Conservation (phyloP, 768 basidiomycete genomes). For the Albatrellus ellisii region DNA sequence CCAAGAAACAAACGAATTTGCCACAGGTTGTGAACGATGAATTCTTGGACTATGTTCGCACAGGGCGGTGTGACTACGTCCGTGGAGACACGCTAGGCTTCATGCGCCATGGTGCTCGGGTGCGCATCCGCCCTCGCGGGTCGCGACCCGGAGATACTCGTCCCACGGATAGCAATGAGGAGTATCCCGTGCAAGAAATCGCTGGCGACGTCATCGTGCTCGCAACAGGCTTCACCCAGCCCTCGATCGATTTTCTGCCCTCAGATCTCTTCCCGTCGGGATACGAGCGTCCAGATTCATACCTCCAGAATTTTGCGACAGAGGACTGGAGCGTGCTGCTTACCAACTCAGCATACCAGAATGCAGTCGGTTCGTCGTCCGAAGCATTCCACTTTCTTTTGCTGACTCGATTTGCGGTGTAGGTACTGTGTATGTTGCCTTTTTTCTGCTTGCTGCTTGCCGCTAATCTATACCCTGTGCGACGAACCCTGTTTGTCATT, state of each 20-base stretch:
- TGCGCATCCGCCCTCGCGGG: constrained; percentile 25
- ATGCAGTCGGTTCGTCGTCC: constrained; percentile 30
- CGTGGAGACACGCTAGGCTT: constrained; percentile 32
- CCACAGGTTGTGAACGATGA: constrained; percentile 36
- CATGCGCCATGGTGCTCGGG: constrained; percentile 24
- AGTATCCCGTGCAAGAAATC: constrained; percentile 13
- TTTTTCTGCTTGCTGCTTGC: neutral
- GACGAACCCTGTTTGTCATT: neutral
- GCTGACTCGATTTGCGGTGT: neutral
- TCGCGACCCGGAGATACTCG: constrained; percentile 17
- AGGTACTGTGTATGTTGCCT: constrained; percentile 19
- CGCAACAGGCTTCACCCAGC: constrained; percentile 40
- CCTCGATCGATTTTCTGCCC: constrained; percentile 31
- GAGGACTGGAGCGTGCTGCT: constrained; percentile 39
- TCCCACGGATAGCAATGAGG: constrained; percentile 18
- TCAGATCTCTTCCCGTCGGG: constrained; percentile 36
- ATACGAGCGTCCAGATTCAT: constrained; percentile 36
- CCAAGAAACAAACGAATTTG: neutral
- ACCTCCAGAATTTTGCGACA: constrained; percentile 41
- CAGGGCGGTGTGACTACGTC: constrained; percentile 29
- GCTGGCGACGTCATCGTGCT: constrained; percentile 35
- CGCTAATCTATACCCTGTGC: neutral
- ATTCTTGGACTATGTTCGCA: constrained; percentile 32
- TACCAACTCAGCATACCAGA: constrained; percentile 38
- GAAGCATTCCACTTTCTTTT: neutral